Conservation (phyloP, 768 basidiomycete genomes). For the Dictyophora rubrovolvata region DNA sequence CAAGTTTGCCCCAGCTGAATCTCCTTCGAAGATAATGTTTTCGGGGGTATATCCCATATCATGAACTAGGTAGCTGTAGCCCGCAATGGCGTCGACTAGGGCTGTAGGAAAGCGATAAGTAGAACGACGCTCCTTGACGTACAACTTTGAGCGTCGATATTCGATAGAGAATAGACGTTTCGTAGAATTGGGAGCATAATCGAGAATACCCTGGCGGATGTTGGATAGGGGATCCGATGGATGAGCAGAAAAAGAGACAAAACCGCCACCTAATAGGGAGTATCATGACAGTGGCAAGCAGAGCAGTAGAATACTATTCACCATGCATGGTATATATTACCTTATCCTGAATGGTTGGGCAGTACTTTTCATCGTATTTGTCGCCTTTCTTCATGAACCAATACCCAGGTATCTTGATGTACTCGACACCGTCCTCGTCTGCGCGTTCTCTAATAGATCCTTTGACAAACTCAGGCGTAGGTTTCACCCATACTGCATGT, state of each 20-base stretch:
- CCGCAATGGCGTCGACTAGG: conserved; percentile 41
- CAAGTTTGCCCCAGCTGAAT: conserved; percentile 47
- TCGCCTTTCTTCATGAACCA: conserved; percentile 39
- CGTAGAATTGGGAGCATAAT: conserved; percentile 5
- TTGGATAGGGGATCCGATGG: conserved; percentile 38
- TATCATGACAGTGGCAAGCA: too few species aligned
- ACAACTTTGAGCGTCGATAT: conserved; percentile 33
- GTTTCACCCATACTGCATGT: too few species aligned
- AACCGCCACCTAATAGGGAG: too few species aligned
- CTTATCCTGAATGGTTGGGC: conserved; percentile 39
- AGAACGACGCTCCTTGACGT: conserved; percentile 15
- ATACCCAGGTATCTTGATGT: conserved; percentile 44
- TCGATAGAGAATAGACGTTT: conserved; percentile 31
- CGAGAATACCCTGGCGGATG: conserved; percentile 32
- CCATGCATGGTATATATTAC: conserved; percentile 47
- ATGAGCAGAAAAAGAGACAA: conserved; percentile 32
- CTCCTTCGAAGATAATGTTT: conserved; percentile 39
- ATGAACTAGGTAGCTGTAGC: conserved; percentile 40
- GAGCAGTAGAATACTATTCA: background rate
- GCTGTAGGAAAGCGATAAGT: conserved; percentile 41
- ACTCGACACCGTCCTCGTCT: conserved; percentile 27
- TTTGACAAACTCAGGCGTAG: too few species aligned
- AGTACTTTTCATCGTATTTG: conserved; percentile 26
- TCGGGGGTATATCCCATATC: conserved; percentile 29
- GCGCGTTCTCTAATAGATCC: conserved; percentile 24